Conservation (phyloP, 495 filamentous ascomycete genomes). For the Massariosphaeria phaeospora region DNA sequence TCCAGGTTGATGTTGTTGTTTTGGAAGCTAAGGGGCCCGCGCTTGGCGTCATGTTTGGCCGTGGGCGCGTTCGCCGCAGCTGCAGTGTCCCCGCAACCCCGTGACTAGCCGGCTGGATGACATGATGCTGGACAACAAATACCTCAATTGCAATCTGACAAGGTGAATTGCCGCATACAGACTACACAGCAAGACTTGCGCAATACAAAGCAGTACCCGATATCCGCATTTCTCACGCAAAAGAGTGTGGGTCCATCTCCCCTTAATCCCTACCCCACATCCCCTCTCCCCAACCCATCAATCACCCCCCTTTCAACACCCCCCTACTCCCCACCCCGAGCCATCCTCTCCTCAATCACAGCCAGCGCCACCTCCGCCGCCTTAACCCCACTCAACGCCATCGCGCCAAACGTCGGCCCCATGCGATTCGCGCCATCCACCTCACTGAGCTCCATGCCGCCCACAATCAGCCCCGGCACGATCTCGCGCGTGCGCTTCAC, state of each 20-base stretch:
- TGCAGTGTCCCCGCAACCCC: no score
- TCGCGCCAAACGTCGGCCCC: slow-evolving; percentile 74
- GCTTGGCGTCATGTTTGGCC: no score
- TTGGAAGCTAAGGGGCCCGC: background rate
- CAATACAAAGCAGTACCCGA: no score
- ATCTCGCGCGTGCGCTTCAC: slow-evolving; percentile 85
- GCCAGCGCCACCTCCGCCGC: slow-evolving; percentile 77
- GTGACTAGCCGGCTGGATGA: no score
- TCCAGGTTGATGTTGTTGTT: slow-evolving; percentile 6
- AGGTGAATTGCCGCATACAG: no score
- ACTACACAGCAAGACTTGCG: no score
- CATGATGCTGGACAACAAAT: no score
- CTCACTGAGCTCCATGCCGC: slow-evolving; percentile 88
- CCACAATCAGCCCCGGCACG: slow-evolving; percentile 79
- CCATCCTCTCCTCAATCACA: slow-evolving; percentile 71
- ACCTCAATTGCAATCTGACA: no score
- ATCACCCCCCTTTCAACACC: no score
- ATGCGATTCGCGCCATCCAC: slow-evolving; percentile 85
- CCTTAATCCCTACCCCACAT: background rate
- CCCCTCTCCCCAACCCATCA: background rate
- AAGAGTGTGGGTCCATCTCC: no score
- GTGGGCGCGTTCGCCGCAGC: no score
- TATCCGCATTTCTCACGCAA: no score
- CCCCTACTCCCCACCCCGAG: slow-evolving; percentile 28
- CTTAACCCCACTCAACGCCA: slow-evolving; percentile 80